These are phyloP conservation scores for Candida buenavistaensis DNA, from an alignment of 1,139 yeast species.

Conservation along the genomic window DNA sequence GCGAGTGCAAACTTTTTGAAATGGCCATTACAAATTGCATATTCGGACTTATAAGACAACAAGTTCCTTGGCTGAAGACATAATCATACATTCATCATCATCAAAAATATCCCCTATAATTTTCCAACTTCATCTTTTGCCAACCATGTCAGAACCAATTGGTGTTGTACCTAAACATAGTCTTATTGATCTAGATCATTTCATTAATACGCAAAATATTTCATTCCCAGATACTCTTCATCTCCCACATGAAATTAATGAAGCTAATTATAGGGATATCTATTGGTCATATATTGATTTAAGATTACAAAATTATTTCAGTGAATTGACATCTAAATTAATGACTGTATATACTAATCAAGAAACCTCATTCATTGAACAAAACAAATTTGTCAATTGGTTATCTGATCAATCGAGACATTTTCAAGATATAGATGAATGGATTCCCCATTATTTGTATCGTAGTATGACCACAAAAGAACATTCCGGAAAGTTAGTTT, in stretches of 20 bases:
- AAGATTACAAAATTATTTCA: constrained; percentile 3
- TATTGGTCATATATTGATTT: constrained; percentile 4
- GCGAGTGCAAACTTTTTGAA: too few species aligned
- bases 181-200: constrained; percentile 3
- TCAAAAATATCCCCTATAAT: too few species aligned
- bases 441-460: constrained; percentile 5
- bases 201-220: constrained; percentile 3
- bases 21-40: too few species aligned
- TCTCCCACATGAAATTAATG: constrained; percentile 3
- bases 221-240: constrained; percentile 3
- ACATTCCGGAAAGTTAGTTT: constrained; percentile 4
- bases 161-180: constrained; percentile 1
- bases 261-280: constrained; percentile 3
- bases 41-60: too few species aligned
- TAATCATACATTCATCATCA: too few species aligned
- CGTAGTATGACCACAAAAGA: background rate
- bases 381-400: constrained; percentile 5
- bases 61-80: too few species aligned
- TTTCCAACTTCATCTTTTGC: too few species aligned
- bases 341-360: constrained; percentile 2
- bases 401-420: constrained; percentile 1
- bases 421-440: constrained; percentile 4
- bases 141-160: background rate
- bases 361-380: constrained; percentile 1
- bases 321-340: constrained; percentile 4